A percentile compares a stretch with the other conserved stretches of the same genome.
Evolutionary conservation across 2,329 filamentous ascomycete species (phyloP).

Genomic region (Zasmidium citrigriseum): DNA sequence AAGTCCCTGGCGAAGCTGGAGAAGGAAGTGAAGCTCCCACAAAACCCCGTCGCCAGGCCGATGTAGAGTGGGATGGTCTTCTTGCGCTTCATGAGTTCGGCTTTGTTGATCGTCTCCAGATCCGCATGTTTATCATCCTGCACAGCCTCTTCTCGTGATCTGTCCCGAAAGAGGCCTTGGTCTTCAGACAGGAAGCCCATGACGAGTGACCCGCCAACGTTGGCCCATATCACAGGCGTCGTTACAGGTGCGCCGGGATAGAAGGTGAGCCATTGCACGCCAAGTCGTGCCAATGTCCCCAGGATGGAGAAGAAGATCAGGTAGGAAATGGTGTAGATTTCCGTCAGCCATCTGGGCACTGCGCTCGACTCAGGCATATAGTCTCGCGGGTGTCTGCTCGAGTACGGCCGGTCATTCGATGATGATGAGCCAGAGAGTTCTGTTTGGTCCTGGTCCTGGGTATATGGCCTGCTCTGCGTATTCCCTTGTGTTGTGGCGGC

Average conservation of each 20-base stretch:
- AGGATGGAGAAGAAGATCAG: constrained; percentile 82
- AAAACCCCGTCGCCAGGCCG: constrained; percentile 82
- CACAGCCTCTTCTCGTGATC: constrained; percentile 55
- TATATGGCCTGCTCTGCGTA: constrained; percentile 3
- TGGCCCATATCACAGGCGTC: constrained; percentile 81
- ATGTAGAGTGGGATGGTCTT: constrained; percentile 89
- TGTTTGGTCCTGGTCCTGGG: constrained; percentile 11
- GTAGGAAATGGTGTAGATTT: constrained; percentile 70
- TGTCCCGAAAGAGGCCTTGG: constrained; percentile 68
- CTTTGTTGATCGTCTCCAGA: constrained; percentile 24
- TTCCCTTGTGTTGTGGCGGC: constrained; percentile 13
- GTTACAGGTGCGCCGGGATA: constrained; percentile 76
- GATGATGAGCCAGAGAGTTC: constrained; percentile 1
- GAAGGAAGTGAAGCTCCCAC: constrained; percentile 87
- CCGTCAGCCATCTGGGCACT: constrained; percentile 36
- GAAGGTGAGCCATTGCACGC: constrained; percentile 74
- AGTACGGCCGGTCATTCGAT: constrained; percentile 9
- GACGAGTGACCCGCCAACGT: constrained; percentile 76
- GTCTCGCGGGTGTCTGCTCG: constrained; percentile 17
- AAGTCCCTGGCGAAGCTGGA: constrained; percentile 80
- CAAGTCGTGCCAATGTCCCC: constrained; percentile 80
- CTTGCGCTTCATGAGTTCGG: constrained; percentile 57
- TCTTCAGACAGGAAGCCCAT: constrained; percentile 88
- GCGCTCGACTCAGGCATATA: constrained; percentile 4
- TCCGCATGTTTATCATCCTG: background rate